A percentile compares a stretch with the other conserved stretches of the same genome.
Evolutionary conservation across 2,329 filamentous ascomycete species (phyloP).

Genomic region (Chrysoporthe puriensis): DNA sequence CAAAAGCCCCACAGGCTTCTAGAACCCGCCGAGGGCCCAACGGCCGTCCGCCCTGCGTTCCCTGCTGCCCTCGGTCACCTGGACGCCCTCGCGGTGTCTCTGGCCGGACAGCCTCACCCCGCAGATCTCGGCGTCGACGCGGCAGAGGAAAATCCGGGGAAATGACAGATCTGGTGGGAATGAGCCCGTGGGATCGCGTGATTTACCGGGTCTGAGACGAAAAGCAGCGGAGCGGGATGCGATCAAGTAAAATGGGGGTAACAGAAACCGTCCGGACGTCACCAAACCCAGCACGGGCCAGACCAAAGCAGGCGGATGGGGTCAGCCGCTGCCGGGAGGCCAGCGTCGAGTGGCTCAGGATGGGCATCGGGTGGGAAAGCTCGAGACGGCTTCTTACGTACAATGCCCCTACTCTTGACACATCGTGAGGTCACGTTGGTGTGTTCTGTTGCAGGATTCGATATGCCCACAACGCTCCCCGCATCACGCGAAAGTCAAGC

Average conservation of each 20-base stretch:
- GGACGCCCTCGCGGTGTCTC: background rate
- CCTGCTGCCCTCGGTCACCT: background rate
- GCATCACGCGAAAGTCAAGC: background rate
- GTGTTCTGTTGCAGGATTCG: conserved; percentile 15
- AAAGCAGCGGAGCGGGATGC: conserved; percentile 9
- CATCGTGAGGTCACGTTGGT: conserved; percentile 29
- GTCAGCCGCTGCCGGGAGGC: conserved; percentile 27
- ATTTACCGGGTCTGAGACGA: conserved; percentile 26
- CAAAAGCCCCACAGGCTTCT: conserved; percentile 2
- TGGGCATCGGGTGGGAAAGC: conserved; percentile 2
- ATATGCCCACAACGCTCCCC: background rate
- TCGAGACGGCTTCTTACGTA: conserved; percentile 28
- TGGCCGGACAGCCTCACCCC: conserved; percentile 6
- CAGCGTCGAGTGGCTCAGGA: conserved; percentile 11
- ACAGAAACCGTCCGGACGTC: conserved; percentile 25
- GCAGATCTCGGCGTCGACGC: background rate
- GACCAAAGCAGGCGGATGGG: conserved; percentile 26
- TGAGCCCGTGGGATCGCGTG: conserved; percentile 4
- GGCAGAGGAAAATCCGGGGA: conserved; percentile 17
- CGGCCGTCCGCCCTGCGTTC: background rate
- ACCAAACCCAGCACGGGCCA: conserved; percentile 21
- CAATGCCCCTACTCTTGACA: conserved; percentile 25
- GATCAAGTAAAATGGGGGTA: conserved; percentile 31
- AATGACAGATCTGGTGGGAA: conserved; percentile 6
- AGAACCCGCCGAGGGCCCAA: background rate